Conservation (phyloP, 441 rosid genomes). For the Euphorbia neoarborescens region DNA sequence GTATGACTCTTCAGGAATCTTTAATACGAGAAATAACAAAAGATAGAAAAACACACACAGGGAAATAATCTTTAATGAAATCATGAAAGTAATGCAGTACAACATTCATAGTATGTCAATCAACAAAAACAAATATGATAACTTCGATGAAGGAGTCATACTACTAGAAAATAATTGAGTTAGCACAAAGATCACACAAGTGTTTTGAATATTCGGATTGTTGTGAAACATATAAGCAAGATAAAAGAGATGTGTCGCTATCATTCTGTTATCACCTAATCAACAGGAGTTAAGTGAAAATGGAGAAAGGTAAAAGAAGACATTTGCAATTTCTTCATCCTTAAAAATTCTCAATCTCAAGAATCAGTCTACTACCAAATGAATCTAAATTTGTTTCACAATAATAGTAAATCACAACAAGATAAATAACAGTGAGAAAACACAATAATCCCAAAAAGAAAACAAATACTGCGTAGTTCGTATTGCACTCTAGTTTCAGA, state of each 20-base stretch:
- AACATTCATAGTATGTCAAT: not conserved
- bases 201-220: not conserved
- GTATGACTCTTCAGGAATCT: conserved; percentile 11
- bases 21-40: conserved; percentile 20
- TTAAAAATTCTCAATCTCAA: not conserved
- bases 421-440: conserved; percentile 1
- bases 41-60: not conserved
- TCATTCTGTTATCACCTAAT: not conserved
- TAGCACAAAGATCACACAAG: not conserved
- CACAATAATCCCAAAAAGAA: not conserved
- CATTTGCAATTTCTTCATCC: not conserved
- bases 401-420: not conserved
- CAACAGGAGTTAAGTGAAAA: not conserved
- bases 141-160: conserved; percentile 14
- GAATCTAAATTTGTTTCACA: not conserved
- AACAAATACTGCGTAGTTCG: not conserved
- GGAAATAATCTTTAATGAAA: conserved; percentile 10
- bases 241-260: not conserved
- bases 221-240: not conserved
- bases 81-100: conserved; percentile 2
- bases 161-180: not conserved
- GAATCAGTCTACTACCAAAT: not conserved
- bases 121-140: conserved; percentile 17
- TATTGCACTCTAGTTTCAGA: not conserved
- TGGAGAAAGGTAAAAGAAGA: not conserved